Evolutionary conservation across 768 basidiomycete genomes (phyloP), one percentile per base, ranked within the genome.

Genomic region (Pleurotus eryngii): DNA sequence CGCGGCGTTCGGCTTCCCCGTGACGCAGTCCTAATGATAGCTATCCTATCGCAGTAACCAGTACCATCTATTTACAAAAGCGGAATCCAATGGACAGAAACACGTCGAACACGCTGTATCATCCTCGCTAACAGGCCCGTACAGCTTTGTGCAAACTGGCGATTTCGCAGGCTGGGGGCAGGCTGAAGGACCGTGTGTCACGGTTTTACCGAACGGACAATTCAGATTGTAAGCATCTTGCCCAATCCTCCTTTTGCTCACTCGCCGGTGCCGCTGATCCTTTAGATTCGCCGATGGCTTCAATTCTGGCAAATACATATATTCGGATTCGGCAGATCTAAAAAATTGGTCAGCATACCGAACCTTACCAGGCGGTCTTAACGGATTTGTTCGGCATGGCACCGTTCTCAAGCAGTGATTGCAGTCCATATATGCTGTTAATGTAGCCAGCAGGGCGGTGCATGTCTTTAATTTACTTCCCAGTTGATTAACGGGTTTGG

Each of bases 131-230:
- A 70, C 72, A 17, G 72, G 70, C 3, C 72, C 72, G 1, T 73
- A 73, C 60, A 60, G 57, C 4, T 72, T 71, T 58, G 67, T 70
- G 4, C 72, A 72, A 54, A 70, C 64, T 1, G 72, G 71, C 3
- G 61, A 73, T 57, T 71, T 73, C 57, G 70, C 72, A 39, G 67
- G 68, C 12, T 73, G 72, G 71, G 71, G 71, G 5, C 67, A 69
- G 35, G 70, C 69, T 24, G 71, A 72, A 59, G 72, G 71, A 7
- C 64, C 69, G 15, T 70, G 68, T 49, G 55, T 73, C 18, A 72
- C 70, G 12, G 55, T 68, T 0, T 59, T 73, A 20, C 67, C 70
- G 1, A 70, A 70, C 51, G 69, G 71, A 9, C 65, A 64, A 18
- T 71, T 69, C 66, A 64, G 70, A 39, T 47, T 73, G 69, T 72